phyloP scores from a whole-genome alignment of 2,329 filamentous ascomycete species.

The Pseudocercospora macadamiae region DNA sequence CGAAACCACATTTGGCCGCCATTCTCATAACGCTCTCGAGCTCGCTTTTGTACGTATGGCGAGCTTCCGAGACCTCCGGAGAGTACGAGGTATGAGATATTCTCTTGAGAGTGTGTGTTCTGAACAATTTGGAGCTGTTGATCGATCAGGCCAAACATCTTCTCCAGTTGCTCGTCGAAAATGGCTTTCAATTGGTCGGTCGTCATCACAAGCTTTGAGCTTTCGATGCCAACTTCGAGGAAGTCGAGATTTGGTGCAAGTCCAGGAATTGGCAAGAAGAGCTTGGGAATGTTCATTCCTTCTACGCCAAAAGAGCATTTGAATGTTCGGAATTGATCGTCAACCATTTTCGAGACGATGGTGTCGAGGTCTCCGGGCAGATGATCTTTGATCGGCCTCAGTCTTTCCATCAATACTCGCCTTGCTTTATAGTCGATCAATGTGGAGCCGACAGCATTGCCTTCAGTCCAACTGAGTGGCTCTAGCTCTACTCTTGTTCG shows the following conservation, averaged over 20 bases:
- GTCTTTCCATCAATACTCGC: neutral
- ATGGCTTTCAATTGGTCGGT: slow-evolving; percentile 27
- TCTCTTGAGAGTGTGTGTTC: slow-evolving; percentile 35
- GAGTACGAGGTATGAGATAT: slow-evolving; percentile 43
- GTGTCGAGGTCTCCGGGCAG: slow-evolving; percentile 6
- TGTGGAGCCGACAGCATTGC: slow-evolving; percentile 46
- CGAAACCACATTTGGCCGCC: slow-evolving; percentile 12
- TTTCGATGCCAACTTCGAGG: slow-evolving; percentile 36
- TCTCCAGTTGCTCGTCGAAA: slow-evolving; percentile 43
- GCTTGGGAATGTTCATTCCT: slow-evolving; percentile 16
- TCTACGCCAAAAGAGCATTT: slow-evolving; percentile 46
- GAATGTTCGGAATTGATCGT: slow-evolving; percentile 43
- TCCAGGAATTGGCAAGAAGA: slow-evolving; percentile 35
- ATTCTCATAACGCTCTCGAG: slow-evolving; percentile 40
- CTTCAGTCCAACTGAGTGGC: slow-evolving; percentile 16
- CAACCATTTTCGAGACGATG: slow-evolving; percentile 40
- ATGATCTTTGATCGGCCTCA: neutral
- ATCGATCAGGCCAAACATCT: slow-evolving; percentile 42
- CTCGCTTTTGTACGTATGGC: slow-evolving; percentile 44
- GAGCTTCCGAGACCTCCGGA: slow-evolving; percentile 49
- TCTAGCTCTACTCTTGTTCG: neutral
- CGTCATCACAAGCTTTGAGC: slow-evolving; percentile 40
- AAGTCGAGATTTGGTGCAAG: slow-evolving; percentile 39
- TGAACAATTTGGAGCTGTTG: slow-evolving; percentile 37
- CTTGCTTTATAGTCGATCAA: slow-evolving; percentile 46